These are phyloP conservation scores for Gossypium australe DNA, from an alignment of 345 rosid species.

Conservation along the genomic window DNA sequence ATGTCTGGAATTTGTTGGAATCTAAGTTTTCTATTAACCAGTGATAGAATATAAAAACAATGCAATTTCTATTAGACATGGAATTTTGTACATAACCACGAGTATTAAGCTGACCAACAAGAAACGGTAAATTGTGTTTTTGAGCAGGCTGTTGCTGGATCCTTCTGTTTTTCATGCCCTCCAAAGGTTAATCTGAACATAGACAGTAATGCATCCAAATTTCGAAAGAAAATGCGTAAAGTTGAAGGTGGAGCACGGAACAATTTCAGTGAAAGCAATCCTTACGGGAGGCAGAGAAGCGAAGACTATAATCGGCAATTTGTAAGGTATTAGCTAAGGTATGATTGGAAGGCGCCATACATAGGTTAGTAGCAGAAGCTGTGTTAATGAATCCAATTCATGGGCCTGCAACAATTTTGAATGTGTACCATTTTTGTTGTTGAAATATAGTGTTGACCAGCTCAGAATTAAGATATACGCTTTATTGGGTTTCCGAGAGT, in stretches of 20 bases:
- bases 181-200: conserved; percentile 84
- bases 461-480: background rate
- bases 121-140: background rate
- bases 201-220: conserved; percentile 85
- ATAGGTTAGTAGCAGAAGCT: conserved; percentile 6
- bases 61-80: background rate
- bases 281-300: conserved; percentile 57
- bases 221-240: conserved; percentile 56
- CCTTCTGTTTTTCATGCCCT: conserved; percentile 85
- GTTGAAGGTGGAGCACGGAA: conserved; percentile 32
- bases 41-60: background rate
- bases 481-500: background rate
- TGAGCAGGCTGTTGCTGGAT: conserved; percentile 81
- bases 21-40: background rate
- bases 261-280: conserved; percentile 66
- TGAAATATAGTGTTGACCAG: background rate
- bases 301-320: conserved; percentile 46
- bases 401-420: conserved; percentile 23
- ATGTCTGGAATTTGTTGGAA: background rate
- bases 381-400: background rate
- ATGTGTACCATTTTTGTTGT: background rate
- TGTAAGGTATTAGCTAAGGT: conserved; percentile 44
- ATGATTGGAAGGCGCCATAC: background rate
- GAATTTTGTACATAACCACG: background rate
- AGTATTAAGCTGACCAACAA: background rate